Conservation (phyloP, 176 grass and related monocot genomes). For the Sorghum bicolor region Sorghum_bicolor_NCBIv3 NC_012871.2:4368501-4369000, state of each 20-base stretch:
- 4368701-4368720: slow-evolving; percentile 53
- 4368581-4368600: slow-evolving; percentile 46
- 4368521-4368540: slow-evolving; percentile 58
- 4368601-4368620: background rate
- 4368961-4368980: slow-evolving; percentile 52
- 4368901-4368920: slow-evolving; percentile 40
- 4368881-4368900: slow-evolving; percentile 47
- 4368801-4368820: slow-evolving; percentile 67
- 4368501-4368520: slow-evolving; percentile 64
- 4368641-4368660: slow-evolving; percentile 49
- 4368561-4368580: slow-evolving; percentile 44
- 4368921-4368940: slow-evolving; percentile 21
- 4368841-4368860: slow-evolving; percentile 66
- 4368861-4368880: slow-evolving; percentile 69
- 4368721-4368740: slow-evolving; percentile 47
- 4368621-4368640: slow-evolving; percentile 32
- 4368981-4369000: slow-evolving; percentile 20
- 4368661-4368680: slow-evolving; percentile 51
- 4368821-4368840: slow-evolving; percentile 51
- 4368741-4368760: slow-evolving; percentile 52
- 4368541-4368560: slow-evolving; percentile 57
- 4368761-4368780: slow-evolving; percentile 26
- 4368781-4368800: slow-evolving; percentile 38
- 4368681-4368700: slow-evolving; percentile 54
- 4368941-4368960: slow-evolving; percentile 48